These are phyloP conservation scores for Mycena sanguinolenta DNA, from an alignment of 768 basidiomycete species.

Conservation along the genomic window DNA sequence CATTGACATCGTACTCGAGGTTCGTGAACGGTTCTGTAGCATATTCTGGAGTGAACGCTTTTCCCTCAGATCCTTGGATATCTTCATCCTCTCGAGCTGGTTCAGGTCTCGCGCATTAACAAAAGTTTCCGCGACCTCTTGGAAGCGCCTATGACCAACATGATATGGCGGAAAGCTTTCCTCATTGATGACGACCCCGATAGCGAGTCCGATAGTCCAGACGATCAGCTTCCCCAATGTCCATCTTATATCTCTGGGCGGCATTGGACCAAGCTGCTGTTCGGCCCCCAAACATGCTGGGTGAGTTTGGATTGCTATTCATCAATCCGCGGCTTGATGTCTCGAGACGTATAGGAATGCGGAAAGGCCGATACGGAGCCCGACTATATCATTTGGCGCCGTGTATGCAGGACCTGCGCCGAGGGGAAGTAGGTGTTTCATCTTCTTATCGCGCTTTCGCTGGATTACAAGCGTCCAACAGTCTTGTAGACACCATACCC, in stretches of 20 bases:
- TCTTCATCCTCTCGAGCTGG: constrained; percentile 25
- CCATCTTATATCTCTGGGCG: constrained; percentile 6
- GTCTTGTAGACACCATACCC: background rate
- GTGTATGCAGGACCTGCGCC: background rate
- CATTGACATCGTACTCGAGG: constrained; percentile 18
- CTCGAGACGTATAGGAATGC: constrained; percentile 9
- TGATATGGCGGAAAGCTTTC: constrained; percentile 20
- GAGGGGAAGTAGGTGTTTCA: constrained; percentile 2
- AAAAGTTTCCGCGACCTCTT: constrained; percentile 16
- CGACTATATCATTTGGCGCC: constrained; percentile 1
- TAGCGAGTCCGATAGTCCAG: no score
- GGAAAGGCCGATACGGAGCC: background rate
- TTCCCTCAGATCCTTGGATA: constrained; percentile 10
- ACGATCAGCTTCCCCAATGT: background rate
- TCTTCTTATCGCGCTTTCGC: no score
- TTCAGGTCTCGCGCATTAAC: constrained; percentile 7
- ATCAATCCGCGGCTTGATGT: background rate
- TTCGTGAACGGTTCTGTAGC: background rate
- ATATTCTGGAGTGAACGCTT: no score
- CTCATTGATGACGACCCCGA: background rate
- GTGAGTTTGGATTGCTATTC: background rate
- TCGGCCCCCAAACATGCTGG: constrained; percentile 17
- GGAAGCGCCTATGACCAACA: constrained; percentile 6
- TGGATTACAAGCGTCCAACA: no score
- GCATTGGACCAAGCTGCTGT: constrained; percentile 20